Evolutionary conservation across 371 early-diverging fungal genomes (phyloP).

Genomic region (Haplosporangium sp.): DNA sequence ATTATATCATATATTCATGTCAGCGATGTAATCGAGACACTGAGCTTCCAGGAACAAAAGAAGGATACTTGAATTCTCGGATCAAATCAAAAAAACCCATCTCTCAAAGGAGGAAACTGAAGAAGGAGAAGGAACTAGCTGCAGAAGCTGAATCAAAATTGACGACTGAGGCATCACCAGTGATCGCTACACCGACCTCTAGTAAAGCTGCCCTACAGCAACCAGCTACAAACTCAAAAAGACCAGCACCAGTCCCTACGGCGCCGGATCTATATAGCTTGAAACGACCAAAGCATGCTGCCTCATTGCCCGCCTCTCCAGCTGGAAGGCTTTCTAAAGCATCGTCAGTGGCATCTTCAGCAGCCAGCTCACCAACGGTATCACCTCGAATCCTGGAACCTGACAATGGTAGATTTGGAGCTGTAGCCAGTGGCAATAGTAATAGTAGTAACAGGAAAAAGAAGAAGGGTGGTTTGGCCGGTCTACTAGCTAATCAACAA

Average conservation of each 20-base stretch:
- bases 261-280: not conserved
- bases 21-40: conserved; percentile 37
- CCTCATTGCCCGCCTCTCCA: conserved; percentile 27
- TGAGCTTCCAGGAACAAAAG: conserved; percentile 41
- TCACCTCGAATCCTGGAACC: conserved; percentile 21
- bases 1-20: conserved; percentile 40
- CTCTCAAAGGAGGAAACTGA: conserved; percentile 20
- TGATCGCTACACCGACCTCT: not conserved
- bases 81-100: conserved; percentile 24
- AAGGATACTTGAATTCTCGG: conserved; percentile 16
- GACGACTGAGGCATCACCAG: not conserved
- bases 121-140: not conserved
- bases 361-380: conserved; percentile 8
- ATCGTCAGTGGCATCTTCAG: conserved; percentile 8
- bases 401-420: conserved; percentile 2
- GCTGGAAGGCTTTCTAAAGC: conserved; percentile 9
- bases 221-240: not conserved
- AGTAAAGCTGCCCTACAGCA: not conserved
- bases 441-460: conserved; percentile 35
- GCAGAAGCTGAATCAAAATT: not conserved
- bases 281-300: conserved; percentile 13
- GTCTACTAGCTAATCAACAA: conserved; percentile 31
- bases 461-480: conserved; percentile 38
- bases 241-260: conserved; percentile 1
- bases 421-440: conserved; percentile 2